Evolutionary conservation across 371 early-diverging fungal species (phyloP).

Genomic region (Circinella umbellata): DNA sequence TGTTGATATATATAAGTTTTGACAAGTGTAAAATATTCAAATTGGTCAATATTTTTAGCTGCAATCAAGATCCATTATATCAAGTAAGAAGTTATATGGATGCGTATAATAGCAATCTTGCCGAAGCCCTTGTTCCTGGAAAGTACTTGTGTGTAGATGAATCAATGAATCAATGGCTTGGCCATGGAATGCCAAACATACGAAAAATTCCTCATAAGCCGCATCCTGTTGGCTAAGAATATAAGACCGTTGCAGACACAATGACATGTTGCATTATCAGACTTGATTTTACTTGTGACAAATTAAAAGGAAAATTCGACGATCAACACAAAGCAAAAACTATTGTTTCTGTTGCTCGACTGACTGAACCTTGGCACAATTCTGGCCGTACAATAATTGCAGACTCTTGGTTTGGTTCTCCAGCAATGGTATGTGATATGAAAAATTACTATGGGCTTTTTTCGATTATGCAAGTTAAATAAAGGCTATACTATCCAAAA

Average conservation of each 20-base stretch:
- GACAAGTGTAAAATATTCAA: too few relatives aligned
- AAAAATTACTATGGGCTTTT: background rate
- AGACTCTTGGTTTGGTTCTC: background rate
- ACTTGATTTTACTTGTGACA: background rate
- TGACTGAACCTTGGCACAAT: background rate
- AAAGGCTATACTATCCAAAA: too few relatives aligned
- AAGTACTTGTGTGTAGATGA: background rate
- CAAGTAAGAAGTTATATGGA: too few relatives aligned
- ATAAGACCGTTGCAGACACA: background rate
- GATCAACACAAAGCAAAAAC: too few relatives aligned
- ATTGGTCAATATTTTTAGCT: too few relatives aligned
- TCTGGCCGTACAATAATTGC: background rate
- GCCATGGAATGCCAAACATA: background rate
- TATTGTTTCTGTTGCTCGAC: too few relatives aligned
- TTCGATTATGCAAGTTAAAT: too few relatives aligned
- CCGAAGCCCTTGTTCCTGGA: background rate
- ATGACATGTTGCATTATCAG: background rate
- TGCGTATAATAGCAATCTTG: too few relatives aligned
- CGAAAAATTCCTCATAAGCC: background rate
- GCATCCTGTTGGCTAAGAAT: background rate
- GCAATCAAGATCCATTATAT: too few relatives aligned
- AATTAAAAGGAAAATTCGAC: background rate
- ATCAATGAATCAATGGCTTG: slow-evolving; percentile 11
- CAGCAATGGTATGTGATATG: background rate
- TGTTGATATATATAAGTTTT: too few relatives aligned